Conservation (phyloP, 2,329 filamentous ascomycete genomes). For the Ophiostoma tasmaniense region DNA sequence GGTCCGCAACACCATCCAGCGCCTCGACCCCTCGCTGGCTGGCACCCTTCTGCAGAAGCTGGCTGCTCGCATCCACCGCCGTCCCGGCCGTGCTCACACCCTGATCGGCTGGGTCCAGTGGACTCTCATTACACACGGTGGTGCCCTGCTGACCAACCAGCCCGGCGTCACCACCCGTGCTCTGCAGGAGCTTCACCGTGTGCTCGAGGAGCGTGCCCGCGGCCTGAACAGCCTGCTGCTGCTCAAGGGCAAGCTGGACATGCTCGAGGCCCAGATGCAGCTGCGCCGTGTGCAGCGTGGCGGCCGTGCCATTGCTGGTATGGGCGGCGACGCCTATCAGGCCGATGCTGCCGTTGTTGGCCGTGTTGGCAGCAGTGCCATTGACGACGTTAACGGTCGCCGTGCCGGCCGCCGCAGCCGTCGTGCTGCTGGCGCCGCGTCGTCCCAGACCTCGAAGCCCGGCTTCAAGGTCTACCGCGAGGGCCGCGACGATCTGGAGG, state of each 20-base stretch:
- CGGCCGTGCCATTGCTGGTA: constrained; percentile 25
- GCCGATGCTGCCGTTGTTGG: constrained; percentile 1
- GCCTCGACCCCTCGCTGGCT: constrained; percentile 77
- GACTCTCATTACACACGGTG: constrained; percentile 86
- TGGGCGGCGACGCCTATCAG: constrained; percentile 15
- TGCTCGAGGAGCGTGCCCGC: constrained; percentile 76
- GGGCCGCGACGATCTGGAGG: constrained; percentile 50
- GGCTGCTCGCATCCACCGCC: constrained; percentile 75
- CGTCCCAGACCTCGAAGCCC: neutral
- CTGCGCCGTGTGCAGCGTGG: constrained; percentile 58
- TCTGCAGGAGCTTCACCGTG: constrained; percentile 71
- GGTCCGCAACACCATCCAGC: constrained; percentile 81
- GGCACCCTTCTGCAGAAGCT: constrained; percentile 71
- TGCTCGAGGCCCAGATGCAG: constrained; percentile 84
- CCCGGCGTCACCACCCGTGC: constrained; percentile 73
- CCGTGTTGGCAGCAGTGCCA: constrained; percentile 33
- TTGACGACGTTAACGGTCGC: constrained; percentile 43
- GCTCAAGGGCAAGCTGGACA: constrained; percentile 90
- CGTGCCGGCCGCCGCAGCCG: constrained; percentile 9
- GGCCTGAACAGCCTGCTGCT: constrained; percentile 75
- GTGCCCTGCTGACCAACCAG: constrained; percentile 76
- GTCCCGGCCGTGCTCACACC: constrained; percentile 80
- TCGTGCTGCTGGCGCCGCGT: neutral
- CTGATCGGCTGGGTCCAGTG: constrained; percentile 95
- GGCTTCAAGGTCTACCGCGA: constrained; percentile 59